Percentiles rank a stretch among this genome's conserved stretches.
These are phyloP conservation scores for Solanum chiquidenum DNA, from an alignment of 257 asterid species.

Conservation along the genomic window DNA sequence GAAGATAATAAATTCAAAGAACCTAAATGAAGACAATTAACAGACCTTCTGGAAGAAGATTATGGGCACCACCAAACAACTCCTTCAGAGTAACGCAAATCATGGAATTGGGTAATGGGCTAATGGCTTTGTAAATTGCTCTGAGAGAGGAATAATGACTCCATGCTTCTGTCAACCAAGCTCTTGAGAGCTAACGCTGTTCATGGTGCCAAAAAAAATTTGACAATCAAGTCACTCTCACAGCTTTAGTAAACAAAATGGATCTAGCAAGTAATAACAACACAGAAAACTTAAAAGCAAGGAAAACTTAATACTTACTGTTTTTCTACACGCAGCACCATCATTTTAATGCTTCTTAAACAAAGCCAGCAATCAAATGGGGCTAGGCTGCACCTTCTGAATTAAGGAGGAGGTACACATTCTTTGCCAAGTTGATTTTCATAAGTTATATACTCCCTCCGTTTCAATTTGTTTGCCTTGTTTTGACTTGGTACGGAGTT, in stretches of 20 bases:
- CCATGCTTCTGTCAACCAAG: constrained; percentile 80
- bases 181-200: constrained; percentile 78
- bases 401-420: constrained; percentile 72
- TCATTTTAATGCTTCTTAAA: constrained; percentile 52
- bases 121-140: constrained; percentile 74
- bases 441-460: neutral
- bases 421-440: constrained; percentile 53
- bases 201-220: neutral
- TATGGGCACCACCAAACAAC: constrained; percentile 66
- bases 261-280: neutral
- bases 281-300: neutral
- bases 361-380: constrained; percentile 95
- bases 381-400: constrained; percentile 89
- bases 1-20: neutral
- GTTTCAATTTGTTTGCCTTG: neutral
- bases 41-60: constrained; percentile 79
- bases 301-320: constrained; percentile 46
- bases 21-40: neutral
- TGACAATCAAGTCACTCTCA: constrained; percentile 11
- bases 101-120: neutral
- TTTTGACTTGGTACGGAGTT: neutral
- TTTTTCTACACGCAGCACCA: constrained; percentile 56
- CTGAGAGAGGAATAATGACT: constrained; percentile 81
- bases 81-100: constrained; percentile 52
- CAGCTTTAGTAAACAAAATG: neutral